Evolutionary conservation across 495 filamentous ascomycete species (phyloP).

Genomic region (Annulohypoxylon bovei): DNA sequence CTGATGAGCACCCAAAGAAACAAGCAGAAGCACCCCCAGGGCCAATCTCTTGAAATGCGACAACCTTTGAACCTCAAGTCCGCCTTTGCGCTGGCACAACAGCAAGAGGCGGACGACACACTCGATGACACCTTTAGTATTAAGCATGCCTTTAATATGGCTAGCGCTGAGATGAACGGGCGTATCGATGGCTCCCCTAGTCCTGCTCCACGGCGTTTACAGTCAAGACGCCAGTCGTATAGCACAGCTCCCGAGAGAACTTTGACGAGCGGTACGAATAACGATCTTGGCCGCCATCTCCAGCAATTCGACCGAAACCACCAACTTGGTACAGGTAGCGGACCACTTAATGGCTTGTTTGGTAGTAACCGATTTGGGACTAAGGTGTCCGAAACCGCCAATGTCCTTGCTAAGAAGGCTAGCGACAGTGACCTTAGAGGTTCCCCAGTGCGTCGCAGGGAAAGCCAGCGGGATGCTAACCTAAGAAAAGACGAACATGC

Average conservation of each 20-base stretch:
- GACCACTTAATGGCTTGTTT: slow-evolving; percentile 41
- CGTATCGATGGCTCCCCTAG: slow-evolving; percentile 58
- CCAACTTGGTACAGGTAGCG: slow-evolving; percentile 30
- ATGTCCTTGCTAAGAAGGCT: slow-evolving; percentile 47
- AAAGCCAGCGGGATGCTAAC: slow-evolving; percentile 19
- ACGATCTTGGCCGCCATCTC: slow-evolving; percentile 37
- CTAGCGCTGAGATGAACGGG: slow-evolving; percentile 41
- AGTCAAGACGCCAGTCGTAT: slow-evolving; percentile 43
- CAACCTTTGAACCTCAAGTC: slow-evolving; percentile 51
- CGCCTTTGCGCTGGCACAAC: slow-evolving; percentile 55
- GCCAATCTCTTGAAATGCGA: slow-evolving; percentile 45
- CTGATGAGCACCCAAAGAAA: not conserved
- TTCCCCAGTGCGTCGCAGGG: slow-evolving; percentile 19
- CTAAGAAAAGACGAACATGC: slow-evolving; percentile 20
- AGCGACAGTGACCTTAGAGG: slow-evolving; percentile 47
- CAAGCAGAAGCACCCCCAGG: slow-evolving; percentile 8
- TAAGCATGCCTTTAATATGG: slow-evolving; percentile 43
- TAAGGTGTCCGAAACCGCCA: slow-evolving; percentile 49
- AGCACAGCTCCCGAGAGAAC: slow-evolving; percentile 35
- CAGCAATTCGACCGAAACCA: slow-evolving; percentile 41
- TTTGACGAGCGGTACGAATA: slow-evolving; percentile 20
- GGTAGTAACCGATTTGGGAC: slow-evolving; percentile 44
- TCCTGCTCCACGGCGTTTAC: slow-evolving; percentile 55
- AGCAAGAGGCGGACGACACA: slow-evolving; percentile 48
- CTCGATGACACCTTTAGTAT: slow-evolving; percentile 39